Percentiles rank a stretch among this genome's conserved stretches.
Evolutionary conservation across 2,329 filamentous ascomycete genomes (phyloP).

Genomic region (Botryosphaeria dothidea): DNA sequence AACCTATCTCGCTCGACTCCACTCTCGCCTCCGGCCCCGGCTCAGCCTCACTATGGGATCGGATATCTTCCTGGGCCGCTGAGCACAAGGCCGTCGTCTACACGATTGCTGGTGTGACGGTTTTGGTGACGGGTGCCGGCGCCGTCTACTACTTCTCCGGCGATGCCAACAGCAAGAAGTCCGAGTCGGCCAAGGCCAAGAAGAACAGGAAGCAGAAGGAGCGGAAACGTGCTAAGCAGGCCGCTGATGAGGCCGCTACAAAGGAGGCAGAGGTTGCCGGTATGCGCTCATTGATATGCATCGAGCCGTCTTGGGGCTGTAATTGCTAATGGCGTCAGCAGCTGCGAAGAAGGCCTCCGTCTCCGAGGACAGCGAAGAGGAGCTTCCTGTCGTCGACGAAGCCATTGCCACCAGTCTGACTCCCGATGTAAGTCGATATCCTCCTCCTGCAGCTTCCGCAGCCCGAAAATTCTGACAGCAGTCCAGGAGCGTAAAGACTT

Average conservation of each 20-base stretch:
- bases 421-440: constrained; percentile 37
- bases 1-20: constrained; percentile 20
- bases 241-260: constrained; percentile 52
- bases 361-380: constrained; percentile 42
- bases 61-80: constrained; percentile 85
- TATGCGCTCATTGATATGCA: neutral
- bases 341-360: constrained; percentile 39
- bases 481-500: constrained; percentile 78
- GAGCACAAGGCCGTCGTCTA: constrained; percentile 96
- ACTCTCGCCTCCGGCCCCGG: constrained; percentile 43
- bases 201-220: constrained; percentile 89
- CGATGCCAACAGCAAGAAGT: constrained; percentile 50
- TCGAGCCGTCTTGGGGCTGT: neutral
- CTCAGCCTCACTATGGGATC: constrained; percentile 80
- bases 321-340: constrained; percentile 21
- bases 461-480: constrained; percentile 27
- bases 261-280: constrained; percentile 34
- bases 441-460: neutral
- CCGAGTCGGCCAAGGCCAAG: constrained; percentile 37
- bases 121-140: constrained; percentile 88
- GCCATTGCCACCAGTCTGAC: constrained; percentile 44
- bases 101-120: constrained; percentile 90
- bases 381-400: constrained; percentile 53
- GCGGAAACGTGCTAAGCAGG: constrained; percentile 82
- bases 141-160: constrained; percentile 85